Evolutionary conservation across 192 early-diverging fungal genomes (phyloP).

Genomic region (Linnemannia exigua): DNA sequence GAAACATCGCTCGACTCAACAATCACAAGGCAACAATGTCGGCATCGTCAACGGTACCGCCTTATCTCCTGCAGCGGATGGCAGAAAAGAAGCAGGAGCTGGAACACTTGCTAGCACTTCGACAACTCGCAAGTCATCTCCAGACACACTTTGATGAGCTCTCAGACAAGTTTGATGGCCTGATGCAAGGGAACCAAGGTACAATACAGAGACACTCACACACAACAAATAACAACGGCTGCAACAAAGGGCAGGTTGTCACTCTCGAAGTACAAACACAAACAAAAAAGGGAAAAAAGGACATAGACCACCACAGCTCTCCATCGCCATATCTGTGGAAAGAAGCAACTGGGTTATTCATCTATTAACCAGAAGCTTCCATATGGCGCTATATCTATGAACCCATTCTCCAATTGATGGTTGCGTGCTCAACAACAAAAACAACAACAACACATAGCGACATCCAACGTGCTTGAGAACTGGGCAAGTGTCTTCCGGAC

Average conservation of each 20-base stretch:
- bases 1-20: neutral
- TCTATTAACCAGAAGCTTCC: neutral
- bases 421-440: neutral
- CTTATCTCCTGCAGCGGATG: slow-evolving; percentile 36
- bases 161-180: slow-evolving; percentile 45
- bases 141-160: slow-evolving; percentile 49
- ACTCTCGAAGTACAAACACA: too few species aligned
- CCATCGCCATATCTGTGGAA: too few species aligned
- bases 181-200: slow-evolving; percentile 48
- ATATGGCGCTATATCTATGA: neutral
- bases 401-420: neutral
- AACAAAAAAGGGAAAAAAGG: too few species aligned
- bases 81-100: slow-evolving; percentile 43
- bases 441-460: slow-evolving; percentile 26
- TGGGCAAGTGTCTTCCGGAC: slow-evolving; percentile 41
- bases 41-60: slow-evolving; percentile 7
- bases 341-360: neutral
- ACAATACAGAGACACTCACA: neutral
- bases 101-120: slow-evolving; percentile 27
- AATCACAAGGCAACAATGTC: neutral
- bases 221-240: too few species aligned
- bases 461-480: slow-evolving; percentile 36
- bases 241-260: neutral
- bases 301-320: too few species aligned
- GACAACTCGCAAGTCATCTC: slow-evolving; percentile 39